Conservation (phyloP, 2,329 filamentous ascomycete genomes). For the Cordyceps militaris region DNA sequence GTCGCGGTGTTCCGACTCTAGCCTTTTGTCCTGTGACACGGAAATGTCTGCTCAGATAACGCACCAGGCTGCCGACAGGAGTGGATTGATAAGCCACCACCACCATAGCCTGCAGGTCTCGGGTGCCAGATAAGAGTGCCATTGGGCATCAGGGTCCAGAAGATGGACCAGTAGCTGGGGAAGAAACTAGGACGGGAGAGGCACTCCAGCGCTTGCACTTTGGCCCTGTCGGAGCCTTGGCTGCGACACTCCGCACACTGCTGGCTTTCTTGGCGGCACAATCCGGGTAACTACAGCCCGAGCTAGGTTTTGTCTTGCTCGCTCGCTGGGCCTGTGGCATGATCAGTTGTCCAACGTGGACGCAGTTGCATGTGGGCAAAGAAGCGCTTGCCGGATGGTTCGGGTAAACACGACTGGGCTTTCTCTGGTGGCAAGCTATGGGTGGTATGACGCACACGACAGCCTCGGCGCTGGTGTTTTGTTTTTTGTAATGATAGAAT, state of each 20-base stretch:
- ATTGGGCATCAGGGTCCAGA: background rate
- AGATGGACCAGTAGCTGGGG: background rate
- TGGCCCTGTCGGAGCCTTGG: background rate
- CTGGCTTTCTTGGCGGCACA: background rate
- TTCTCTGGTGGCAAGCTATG: background rate
- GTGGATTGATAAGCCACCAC: background rate
- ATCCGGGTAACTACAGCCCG: too few species aligned
- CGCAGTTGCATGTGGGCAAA: background rate
- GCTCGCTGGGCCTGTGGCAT: too few species aligned
- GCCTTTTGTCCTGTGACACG: background rate
- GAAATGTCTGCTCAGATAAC: background rate
- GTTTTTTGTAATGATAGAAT: background rate
- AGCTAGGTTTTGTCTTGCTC: background rate
- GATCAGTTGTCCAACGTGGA: too few species aligned
- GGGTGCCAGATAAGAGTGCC: constrained; percentile 7
- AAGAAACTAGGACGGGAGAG: background rate
- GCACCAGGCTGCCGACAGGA: background rate
- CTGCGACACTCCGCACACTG: background rate
- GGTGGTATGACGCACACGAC: constrained; percentile 8
- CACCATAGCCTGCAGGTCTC: background rate
- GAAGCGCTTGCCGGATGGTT: constrained; percentile 1
- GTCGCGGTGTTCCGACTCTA: background rate
- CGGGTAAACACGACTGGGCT: background rate
- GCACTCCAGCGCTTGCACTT: too few species aligned
- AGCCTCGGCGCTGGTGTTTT: background rate